phyloP scores from a whole-genome alignment of 1,284 basidiomycete species.

The Sutorius eximius region DNA sequence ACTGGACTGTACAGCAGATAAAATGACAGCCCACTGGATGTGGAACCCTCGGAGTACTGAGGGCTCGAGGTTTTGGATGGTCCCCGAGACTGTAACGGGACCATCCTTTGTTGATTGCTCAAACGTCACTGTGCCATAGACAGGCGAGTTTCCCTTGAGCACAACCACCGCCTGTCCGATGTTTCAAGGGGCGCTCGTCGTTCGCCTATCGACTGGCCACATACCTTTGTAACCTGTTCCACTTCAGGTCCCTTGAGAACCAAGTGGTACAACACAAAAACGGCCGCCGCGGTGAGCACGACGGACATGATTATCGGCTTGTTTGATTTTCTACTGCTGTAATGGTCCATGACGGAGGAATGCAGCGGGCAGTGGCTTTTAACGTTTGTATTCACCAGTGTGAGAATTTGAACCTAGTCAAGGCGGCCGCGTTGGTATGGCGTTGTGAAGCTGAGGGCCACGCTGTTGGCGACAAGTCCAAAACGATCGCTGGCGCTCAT shows the following conservation, averaged over 20 bases:
- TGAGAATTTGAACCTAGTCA: constrained; percentile 7
- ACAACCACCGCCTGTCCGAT: constrained; percentile 57
- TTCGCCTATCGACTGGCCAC: background rate
- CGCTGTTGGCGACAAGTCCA: background rate
- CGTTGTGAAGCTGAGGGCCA: background rate
- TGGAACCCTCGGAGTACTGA: constrained; percentile 72
- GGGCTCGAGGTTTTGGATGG: constrained; percentile 60
- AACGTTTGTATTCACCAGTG: background rate
- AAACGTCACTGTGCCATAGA: constrained; percentile 67
- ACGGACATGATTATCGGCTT: constrained; percentile 18
- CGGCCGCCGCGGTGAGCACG: constrained; percentile 9
- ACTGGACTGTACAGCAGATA: background rate
- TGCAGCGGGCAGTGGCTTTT: background rate
- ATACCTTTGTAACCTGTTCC: constrained; percentile 25
- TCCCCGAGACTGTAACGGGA: constrained; percentile 63
- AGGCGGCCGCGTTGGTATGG: background rate
- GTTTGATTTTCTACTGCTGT: constrained; percentile 23
- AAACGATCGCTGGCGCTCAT: background rate
- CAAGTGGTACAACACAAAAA: constrained; percentile 24
- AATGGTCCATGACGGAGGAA: constrained; percentile 20
- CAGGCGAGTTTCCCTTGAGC: constrained; percentile 60
- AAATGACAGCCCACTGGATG: constrained; percentile 58
- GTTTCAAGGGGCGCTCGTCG: background rate
- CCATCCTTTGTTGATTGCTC: constrained; percentile 52
- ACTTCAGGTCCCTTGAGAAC: constrained; percentile 20